A percentile compares a stretch with the other conserved stretches of the same genome.
These are phyloP conservation scores for Quercus tomentella DNA, from an alignment of 331 rosid genomes.

Conservation along the genomic window DNA sequence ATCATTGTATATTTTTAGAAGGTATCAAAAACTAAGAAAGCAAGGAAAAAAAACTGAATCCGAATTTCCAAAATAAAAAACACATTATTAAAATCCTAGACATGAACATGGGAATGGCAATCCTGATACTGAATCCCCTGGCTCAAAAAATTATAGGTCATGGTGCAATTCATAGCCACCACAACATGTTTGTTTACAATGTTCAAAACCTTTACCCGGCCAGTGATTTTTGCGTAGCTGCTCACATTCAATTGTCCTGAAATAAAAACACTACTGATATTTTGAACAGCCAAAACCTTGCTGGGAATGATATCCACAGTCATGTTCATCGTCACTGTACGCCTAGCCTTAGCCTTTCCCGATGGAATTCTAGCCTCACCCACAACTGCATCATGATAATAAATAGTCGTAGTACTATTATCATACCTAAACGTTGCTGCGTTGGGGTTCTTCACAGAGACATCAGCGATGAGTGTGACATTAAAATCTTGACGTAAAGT, in stretches of 20 bases:
- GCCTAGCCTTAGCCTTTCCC: constrained; percentile 35
- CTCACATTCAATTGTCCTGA: constrained; percentile 12
- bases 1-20: not conserved
- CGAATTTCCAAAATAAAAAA: not conserved
- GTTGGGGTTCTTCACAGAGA: constrained; percentile 45
- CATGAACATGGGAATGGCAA: constrained; percentile 16
- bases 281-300: not conserved
- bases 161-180: constrained; percentile 30
- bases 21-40: not conserved
- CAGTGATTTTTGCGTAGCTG: constrained; percentile 23
- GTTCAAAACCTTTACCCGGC: constrained; percentile 26
- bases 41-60: not conserved
- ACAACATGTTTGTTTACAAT: constrained; percentile 25
- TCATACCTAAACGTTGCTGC: constrained; percentile 29
- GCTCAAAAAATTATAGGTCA: constrained; percentile 14
- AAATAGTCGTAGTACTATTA: constrained; percentile 17
- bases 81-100: not conserved
- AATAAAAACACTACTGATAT: not conserved
- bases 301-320: constrained; percentile 18
- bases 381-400: constrained; percentile 7
- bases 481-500: not conserved
- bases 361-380: constrained; percentile 31
- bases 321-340: constrained; percentile 25
- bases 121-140: not conserved
- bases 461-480: constrained; percentile 20